Evolutionary conservation across 2,329 filamentous ascomycete genomes (phyloP), one percentile per base, ranked within the genome.

Genomic region (Aspergillus tamarii): DNA sequence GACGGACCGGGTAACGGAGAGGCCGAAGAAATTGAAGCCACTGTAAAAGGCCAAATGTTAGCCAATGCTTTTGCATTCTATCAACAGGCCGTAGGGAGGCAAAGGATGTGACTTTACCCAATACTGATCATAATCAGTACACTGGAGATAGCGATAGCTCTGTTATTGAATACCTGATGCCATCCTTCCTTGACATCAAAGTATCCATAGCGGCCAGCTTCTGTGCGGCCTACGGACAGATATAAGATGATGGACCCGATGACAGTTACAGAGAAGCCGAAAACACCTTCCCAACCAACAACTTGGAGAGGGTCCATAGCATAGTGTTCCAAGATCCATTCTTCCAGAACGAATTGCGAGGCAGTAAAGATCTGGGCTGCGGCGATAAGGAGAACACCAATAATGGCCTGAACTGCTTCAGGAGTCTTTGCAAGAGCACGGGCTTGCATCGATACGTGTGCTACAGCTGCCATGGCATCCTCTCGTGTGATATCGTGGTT

Each of bases 21-120:
- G 87, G 9, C 95, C 95, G 78, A 99, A 99, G 84, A 96, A 99
- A 82, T 99, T 99, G 87, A 98, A 99, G 60, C 94, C 94, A 67
- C 93, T 96, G 66, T 63, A 72, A 69, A 60, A 50, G 59, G 53
- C 36, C 59, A 65, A 53, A 41, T 55, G 36, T 53, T 48, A 57
- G 34, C 10, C 9, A 32, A 34, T 3, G 43, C 21, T 2, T 30
- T 48, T 14, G 12, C 60, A 7, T 56, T 41, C 30, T 53, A 57
- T 34, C 19, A 32, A 21, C 32, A 32, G 21, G 41, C 54, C 32
- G 57, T 56, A 56, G 55, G 45, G 30, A 45, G 19, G 41, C 14
- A 65, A 68, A 69, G 14, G 12, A 50, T 43, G 34, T 43, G 45
- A 46, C 83, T 88, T 76, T 87, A 96, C 91, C 94, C 94, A 72